Evolutionary conservation across 2,329 filamentous ascomycete species (phyloP), one percentile per base, ranked within the genome.

Genomic region (Ophiosphaerella herpotricha): DNA sequence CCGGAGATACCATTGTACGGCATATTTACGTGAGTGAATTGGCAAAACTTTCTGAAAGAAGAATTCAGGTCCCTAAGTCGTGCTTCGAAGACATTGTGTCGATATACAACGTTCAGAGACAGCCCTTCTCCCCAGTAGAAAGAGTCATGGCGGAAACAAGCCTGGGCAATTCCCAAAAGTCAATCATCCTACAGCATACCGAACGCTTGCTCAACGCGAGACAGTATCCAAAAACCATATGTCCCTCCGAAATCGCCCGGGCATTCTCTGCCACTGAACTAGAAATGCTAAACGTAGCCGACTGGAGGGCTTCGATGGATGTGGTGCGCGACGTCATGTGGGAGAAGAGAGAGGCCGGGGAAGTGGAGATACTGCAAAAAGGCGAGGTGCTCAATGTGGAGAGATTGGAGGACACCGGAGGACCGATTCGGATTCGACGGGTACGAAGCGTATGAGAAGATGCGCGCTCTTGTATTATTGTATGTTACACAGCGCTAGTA

Each of bases 211-310:
- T 77, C 16, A 47, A 52, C 31, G 41, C 58, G 8, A 66, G 76
- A 33, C 56, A 62, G 14, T 70, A 63, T 42, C 80, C 79, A 9
- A 81, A 81, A 59, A 82, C 80, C 0, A 76, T 81, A 53, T 82
- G 80, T 57, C 80, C 79, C 4, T 81, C 78, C 12, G 79, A 81
- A 64, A 72, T 80, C 34, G 77, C 79, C 1, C 72, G 80, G 23
- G 73, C 77, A 1, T 62, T 81, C 7, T 74, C 76, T 12, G 14
- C 49, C 2, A 47, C 62, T 7, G 77, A 82, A 26, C 63, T 82
- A 26, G 35, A 50, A 6, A 44, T 41, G 16, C 39, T 72, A 33
- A 35, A 55, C 21, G 62, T 55, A 8, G 39, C 47, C 23, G 58
- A 66, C 5, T 82, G 80, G 80, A 68, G 78, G 41, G 75, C 78